A percentile compares a stretch with the other conserved stretches of the same genome.
Evolutionary conservation across 805 yeast genomes (phyloP).

Genomic region (Nakazawaea anatomiae): DNA sequence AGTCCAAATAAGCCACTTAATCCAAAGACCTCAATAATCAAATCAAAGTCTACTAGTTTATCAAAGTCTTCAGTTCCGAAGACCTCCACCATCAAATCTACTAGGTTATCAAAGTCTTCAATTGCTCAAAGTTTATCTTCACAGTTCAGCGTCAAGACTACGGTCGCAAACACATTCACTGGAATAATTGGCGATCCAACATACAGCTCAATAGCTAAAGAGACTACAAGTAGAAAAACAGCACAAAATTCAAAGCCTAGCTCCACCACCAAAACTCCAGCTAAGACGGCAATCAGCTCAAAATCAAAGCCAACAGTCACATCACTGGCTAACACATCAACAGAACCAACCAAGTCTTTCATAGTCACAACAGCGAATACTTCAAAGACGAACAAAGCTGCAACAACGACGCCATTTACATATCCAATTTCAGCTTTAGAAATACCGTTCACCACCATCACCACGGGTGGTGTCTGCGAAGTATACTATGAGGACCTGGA

Average conservation of each 20-base stretch:
- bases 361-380: constrained; percentile 7
- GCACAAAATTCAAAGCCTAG: no score
- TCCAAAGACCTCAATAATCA: neutral
- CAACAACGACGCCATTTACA: constrained; percentile 14
- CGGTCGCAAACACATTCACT: neutral
- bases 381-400: constrained; percentile 2
- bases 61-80: no score
- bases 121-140: no score
- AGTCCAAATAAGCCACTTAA: no score
- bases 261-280: no score
- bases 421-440: neutral
- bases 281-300: neutral
- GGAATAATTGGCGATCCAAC: constrained; percentile 10
- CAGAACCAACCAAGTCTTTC: constrained; percentile 12
- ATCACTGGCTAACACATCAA: constrained; percentile 10
- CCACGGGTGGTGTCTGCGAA: constrained; percentile 25
- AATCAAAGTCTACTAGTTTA: no score
- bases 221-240: neutral
- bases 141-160: neutral
- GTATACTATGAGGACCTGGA: constrained; percentile 29
- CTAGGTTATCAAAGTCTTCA: no score
- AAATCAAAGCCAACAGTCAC: no score
- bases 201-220: constrained; percentile 2
- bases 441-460: constrained; percentile 25
- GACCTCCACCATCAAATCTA: no score